These are phyloP conservation scores for Aspergillus bertholletiae DNA, from an alignment of 495 filamentous ascomycete species.

Conservation along the genomic window DNA sequence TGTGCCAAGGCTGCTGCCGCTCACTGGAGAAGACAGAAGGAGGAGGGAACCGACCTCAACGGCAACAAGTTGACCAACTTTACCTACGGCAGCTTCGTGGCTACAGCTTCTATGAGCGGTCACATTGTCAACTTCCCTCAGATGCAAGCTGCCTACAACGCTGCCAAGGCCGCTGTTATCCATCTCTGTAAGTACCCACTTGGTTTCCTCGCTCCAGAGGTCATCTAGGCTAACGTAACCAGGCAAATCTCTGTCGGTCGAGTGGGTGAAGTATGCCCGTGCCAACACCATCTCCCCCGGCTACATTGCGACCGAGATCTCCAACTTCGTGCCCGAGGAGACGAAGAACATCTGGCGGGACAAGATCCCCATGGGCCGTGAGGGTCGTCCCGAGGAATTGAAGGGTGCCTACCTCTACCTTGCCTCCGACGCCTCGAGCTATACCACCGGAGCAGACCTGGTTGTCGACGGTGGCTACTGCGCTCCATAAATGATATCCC, in stretches of 20 bases:
- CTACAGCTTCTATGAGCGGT: slow-evolving; percentile 77
- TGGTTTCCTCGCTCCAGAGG: neutral
- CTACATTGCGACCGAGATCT: slow-evolving; percentile 84
- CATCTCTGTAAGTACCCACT: slow-evolving; percentile 63
- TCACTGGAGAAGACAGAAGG: slow-evolving; percentile 64
- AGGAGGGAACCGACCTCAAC: slow-evolving; percentile 60
- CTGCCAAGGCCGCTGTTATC: slow-evolving; percentile 79
- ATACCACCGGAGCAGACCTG: slow-evolving; percentile 76
- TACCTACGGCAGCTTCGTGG: slow-evolving; percentile 68
- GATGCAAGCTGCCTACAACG: slow-evolving; percentile 82
- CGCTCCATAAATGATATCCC: slow-evolving; percentile 23
- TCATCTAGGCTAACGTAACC: slow-evolving; percentile 2
- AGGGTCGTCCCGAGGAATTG: slow-evolving; percentile 60
- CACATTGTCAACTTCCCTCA: slow-evolving; percentile 89
- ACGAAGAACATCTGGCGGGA: slow-evolving; percentile 72
- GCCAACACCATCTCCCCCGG: slow-evolving; percentile 82
- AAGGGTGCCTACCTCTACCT: slow-evolving; percentile 90
- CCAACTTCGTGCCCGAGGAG: slow-evolving; percentile 64
- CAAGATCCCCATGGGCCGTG: slow-evolving; percentile 76
- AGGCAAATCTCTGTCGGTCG: slow-evolving; percentile 74
- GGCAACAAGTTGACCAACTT: slow-evolving; percentile 66
- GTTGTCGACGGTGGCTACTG: slow-evolving; percentile 63
- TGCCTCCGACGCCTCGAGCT: slow-evolving; percentile 77
- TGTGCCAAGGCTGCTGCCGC: slow-evolving; percentile 73
- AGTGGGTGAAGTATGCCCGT: slow-evolving; percentile 83